Evolutionary conservation across 306 rosid species (phyloP).

Genomic region (Dalbergia cultrata): DNA sequence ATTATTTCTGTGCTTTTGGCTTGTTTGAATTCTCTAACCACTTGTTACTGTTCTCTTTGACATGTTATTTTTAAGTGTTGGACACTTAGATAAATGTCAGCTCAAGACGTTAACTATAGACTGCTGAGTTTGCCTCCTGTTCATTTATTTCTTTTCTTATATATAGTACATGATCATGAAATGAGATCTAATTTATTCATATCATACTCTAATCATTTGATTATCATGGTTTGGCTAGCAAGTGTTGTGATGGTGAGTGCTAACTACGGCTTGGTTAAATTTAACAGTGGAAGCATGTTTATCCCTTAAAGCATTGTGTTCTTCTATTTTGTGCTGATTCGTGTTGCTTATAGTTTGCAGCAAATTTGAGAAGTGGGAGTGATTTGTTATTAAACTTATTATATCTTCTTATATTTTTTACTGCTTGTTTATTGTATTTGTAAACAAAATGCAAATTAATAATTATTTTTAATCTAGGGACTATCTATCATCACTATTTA

Average conservation of each 20-base stretch:
- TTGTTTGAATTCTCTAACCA: not conserved
- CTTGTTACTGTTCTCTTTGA: not conserved
- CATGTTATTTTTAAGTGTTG: not conserved
- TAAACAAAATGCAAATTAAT: not conserved
- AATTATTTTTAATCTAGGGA: not conserved
- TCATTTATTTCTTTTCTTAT: not conserved
- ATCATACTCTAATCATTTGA: not conserved
- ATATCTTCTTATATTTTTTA: no score
- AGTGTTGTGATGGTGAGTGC: not conserved
- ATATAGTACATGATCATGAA: not conserved
- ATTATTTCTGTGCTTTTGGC: not conserved
- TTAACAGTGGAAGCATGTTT: not conserved
- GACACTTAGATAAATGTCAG: not conserved
- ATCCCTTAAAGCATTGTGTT: constrained; percentile 8
- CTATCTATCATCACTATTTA: no score
- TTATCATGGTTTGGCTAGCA: not conserved
- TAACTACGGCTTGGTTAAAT: not conserved
- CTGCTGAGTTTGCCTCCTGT: not conserved
- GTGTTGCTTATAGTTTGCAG: not conserved
- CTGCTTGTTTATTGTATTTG: not conserved
- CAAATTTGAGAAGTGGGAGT: not conserved
- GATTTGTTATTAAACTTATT: no score
- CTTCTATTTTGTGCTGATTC: not conserved
- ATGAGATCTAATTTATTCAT: not conserved
- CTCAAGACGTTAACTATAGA: not conserved